Conservation (phyloP, 2,329 filamentous ascomycete species). For the Cadophora gregata region DNA sequence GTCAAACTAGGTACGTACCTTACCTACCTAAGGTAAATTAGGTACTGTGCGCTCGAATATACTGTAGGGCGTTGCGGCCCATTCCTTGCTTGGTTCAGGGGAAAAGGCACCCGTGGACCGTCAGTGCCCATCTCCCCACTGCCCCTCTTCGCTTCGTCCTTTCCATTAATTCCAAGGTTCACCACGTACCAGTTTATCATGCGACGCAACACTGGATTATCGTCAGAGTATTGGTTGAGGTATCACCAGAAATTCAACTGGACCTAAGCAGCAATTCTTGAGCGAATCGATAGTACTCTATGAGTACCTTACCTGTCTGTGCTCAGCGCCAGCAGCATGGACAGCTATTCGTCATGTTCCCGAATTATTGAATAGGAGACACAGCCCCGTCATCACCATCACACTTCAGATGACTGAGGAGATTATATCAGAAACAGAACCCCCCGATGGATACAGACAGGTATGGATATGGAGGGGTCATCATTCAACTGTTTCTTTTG, state of each 20-base stretch:
- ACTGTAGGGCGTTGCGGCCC: neutral
- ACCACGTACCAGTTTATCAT: neutral
- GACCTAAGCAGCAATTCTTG: neutral
- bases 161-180: neutral
- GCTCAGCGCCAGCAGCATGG: slow-evolving; percentile 9
- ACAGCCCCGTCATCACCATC: slow-evolving; percentile 8
- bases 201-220: neutral
- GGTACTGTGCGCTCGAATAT: slow-evolving; percentile 11
- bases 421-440: slow-evolving; percentile 9
- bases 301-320: neutral
- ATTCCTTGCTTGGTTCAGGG: slow-evolving; percentile 8
- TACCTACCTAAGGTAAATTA: too few species aligned
- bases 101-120: neutral
- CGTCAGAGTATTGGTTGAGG: slow-evolving; percentile 10
- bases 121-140: neutral
- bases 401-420: slow-evolving; percentile 10
- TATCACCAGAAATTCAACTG: slow-evolving; percentile 7
- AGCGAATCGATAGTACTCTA: neutral
- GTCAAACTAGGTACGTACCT: too few species aligned
- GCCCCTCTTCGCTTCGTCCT: neutral
- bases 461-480: slow-evolving; percentile 4
- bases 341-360: slow-evolving; percentile 5
- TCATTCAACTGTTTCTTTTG: slow-evolving; percentile 1
- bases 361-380: slow-evolving; percentile 1
- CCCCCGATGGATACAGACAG: neutral